Percentiles rank a stretch among this genome's conserved stretches.
These are phyloP conservation scores for Metarhizium sp. DNA, from an alignment of 2,329 filamentous ascomycete species.

Conservation along the genomic window DNA sequence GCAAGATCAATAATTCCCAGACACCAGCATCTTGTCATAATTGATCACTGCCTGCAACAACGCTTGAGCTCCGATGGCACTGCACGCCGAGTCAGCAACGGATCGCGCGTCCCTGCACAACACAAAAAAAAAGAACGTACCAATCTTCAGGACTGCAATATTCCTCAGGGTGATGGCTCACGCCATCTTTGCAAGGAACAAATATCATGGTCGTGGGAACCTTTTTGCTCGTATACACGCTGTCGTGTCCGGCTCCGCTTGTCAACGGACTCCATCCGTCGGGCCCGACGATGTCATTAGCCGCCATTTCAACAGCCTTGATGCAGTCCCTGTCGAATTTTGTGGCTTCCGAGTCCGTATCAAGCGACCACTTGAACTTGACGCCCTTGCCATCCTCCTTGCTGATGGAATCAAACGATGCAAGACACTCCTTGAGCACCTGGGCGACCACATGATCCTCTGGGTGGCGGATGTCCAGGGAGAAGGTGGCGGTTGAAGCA, in stretches of 20 bases:
- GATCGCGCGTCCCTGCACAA: background rate
- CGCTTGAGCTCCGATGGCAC: constrained; percentile 18
- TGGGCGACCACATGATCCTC: constrained; percentile 42
- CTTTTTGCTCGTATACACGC: constrained; percentile 22
- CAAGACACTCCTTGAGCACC: constrained; percentile 22
- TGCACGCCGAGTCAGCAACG: constrained; percentile 1
- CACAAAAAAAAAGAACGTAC: constrained; percentile 3
- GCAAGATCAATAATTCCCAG: background rate
- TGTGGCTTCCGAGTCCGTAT: constrained; percentile 50
- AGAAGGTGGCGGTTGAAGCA: constrained; percentile 55
- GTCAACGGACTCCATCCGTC: constrained; percentile 24
- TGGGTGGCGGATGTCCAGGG: constrained; percentile 54
- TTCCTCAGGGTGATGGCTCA: constrained; percentile 28
- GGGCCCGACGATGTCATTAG: constrained; percentile 40
- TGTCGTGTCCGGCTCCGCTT: constrained; percentile 30
- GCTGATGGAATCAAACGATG: constrained; percentile 15
- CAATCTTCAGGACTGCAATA: constrained; percentile 27
- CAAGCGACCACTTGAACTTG: constrained; percentile 48
- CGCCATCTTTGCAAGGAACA: constrained; percentile 24
- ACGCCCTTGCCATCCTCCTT: constrained; percentile 19
- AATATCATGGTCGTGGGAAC: constrained; percentile 31
- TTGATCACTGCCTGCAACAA: constrained; percentile 15
- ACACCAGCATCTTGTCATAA: constrained; percentile 10
- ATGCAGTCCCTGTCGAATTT: constrained; percentile 60
- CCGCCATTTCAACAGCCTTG: constrained; percentile 49